phyloP scores from a whole-genome alignment of 2,329 filamentous ascomycete genomes.

The Aureobasidium vineae region DNA sequence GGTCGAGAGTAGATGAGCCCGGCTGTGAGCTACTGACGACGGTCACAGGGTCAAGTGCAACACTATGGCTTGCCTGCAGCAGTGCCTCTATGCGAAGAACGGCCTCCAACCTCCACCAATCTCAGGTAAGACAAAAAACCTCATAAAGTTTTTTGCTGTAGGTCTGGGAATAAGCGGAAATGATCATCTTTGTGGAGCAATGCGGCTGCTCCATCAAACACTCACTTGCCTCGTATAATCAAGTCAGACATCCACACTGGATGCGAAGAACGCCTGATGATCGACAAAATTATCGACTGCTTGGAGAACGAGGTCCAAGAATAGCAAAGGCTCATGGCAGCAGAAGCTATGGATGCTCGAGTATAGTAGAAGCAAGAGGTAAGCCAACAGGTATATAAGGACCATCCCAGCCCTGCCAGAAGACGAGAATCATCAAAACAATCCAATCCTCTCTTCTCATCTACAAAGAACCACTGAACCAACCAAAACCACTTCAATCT shows the following conservation, averaged over 20 bases:
- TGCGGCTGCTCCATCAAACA: neutral
- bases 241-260: neutral
- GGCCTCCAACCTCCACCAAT: neutral
- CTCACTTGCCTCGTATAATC: neutral
- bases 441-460: slow-evolving; percentile 12
- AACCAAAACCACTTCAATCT: slow-evolving; percentile 17
- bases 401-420: neutral
- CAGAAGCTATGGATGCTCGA: neutral
- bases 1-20: neutral
- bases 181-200: neutral
- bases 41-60: slow-evolving; percentile 1
- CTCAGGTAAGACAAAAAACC: neutral
- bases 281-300: neutral
- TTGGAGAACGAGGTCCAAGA: slow-evolving; percentile 14
- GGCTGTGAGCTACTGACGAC: neutral
- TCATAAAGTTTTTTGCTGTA: neutral
- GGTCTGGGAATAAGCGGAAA: neutral
- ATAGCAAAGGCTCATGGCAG: slow-evolving; percentile 6
- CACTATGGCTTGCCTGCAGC: neutral
- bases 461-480: neutral
- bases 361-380: neutral
- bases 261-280: slow-evolving; percentile 16
- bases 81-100: neutral
- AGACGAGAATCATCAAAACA: slow-evolving; percentile 6
- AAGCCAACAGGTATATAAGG: slow-evolving; percentile 14